Conservation (phyloP, 2,329 filamentous ascomycete genomes). For the Claviceps digitariae region DNA sequence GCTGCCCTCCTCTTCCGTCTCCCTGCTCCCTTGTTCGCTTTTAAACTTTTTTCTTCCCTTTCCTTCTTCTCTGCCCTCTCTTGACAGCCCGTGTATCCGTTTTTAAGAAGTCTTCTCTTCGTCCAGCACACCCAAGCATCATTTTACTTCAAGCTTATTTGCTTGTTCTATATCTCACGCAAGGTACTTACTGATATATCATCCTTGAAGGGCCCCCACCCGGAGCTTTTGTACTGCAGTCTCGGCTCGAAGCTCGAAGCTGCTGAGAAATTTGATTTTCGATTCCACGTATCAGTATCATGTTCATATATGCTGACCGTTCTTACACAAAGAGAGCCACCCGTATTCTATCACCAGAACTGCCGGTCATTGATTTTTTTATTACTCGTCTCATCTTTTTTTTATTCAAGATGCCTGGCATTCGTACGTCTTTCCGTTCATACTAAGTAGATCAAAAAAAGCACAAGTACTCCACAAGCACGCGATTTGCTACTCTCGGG, state of each 20-base stretch:
- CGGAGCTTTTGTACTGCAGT: background rate
- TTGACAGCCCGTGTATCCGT: constrained; percentile 4
- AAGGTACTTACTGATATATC: constrained; percentile 2
- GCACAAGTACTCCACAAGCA: background rate
- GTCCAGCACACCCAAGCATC: constrained; percentile 3
- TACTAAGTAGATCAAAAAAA: background rate
- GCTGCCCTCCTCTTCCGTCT: background rate
- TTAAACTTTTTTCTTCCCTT: background rate
- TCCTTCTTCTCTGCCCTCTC: constrained; percentile 2
- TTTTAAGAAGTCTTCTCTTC: background rate
- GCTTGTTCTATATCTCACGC: constrained; percentile 2
- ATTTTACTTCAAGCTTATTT: constrained; percentile 5
- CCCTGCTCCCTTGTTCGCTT: background rate
- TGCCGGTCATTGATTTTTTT: background rate
- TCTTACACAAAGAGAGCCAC: background rate
- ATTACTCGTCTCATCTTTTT: background rate
- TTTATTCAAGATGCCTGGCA: constrained; percentile 32
- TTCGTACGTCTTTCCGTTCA: constrained; percentile 29
- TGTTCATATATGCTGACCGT: background rate
- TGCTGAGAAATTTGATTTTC: too few species aligned
- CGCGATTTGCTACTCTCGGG: background rate
- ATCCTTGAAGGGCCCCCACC: background rate
- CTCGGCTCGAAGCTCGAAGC: background rate
- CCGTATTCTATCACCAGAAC: background rate
- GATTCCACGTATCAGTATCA: background rate